These are phyloP conservation scores for Alternaria tenuissima DNA, from an alignment of 2,329 filamentous ascomycete species.

Conservation along the genomic window DNA sequence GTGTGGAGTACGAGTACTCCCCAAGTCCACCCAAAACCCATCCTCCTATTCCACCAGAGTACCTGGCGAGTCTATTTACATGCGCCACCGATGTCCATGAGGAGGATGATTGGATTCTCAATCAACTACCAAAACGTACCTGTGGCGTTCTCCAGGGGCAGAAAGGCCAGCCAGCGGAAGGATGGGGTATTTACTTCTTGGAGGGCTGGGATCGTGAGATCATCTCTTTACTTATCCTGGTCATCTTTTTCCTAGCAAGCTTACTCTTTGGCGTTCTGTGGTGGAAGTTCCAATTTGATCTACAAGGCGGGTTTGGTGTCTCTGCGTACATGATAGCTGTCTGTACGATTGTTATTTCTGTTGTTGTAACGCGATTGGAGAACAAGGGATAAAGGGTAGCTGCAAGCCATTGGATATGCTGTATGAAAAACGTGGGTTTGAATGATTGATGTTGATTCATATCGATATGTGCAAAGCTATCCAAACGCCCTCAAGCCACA, in stretches of 20 bases:
- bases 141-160: slow-evolving; percentile 28
- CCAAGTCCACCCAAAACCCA: no score
- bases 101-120: no score
- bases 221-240: slow-evolving; percentile 16
- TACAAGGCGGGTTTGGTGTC: slow-evolving; percentile 37
- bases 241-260: slow-evolving; percentile 29
- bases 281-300: slow-evolving; percentile 29
- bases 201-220: slow-evolving; percentile 32
- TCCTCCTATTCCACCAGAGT: no score
- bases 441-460: background rate
- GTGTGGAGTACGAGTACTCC: no score
- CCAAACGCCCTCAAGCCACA: background rate
- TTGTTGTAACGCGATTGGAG: no score
- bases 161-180: slow-evolving; percentile 31
- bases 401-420: no score
- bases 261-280: slow-evolving; percentile 33
- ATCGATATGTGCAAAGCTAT: background rate
- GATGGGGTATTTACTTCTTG: slow-evolving; percentile 39
- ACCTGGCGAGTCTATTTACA: no score
- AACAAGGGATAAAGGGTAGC: no score
- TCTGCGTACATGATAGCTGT: slow-evolving; percentile 20
- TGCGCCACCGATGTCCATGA: no score
- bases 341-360: slow-evolving; percentile 15
- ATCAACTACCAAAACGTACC: slow-evolving; percentile 4
- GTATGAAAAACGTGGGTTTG: no score